Evolutionary conservation across 2,329 filamentous ascomycete species (phyloP), one percentile per base, ranked within the genome.

Genomic region (Aspergillus latus): DNA sequence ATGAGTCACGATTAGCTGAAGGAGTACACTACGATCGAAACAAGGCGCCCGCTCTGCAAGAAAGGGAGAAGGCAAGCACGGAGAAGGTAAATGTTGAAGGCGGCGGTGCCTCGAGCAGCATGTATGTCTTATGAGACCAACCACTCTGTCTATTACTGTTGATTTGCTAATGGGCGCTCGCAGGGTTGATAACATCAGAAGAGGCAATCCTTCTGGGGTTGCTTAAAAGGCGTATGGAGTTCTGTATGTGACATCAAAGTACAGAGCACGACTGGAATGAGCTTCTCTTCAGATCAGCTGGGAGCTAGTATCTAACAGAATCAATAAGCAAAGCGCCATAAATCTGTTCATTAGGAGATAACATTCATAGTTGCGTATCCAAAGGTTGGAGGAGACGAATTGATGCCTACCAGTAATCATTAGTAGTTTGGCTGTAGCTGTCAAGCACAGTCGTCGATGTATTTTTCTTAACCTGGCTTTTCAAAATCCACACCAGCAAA

Each of bases 61-160:
- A 52, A 29, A 45, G 16, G 32, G 42, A 52, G 16, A 52, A 52
- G 32, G 40, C 30, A n/a, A 45, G 50, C 2, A 26, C 32, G 13
- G 42, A 52, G n/a, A 52, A 52, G 21, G 50, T 52, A n/a, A 16
- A 47, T 46, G 50, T 52, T 29, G 50, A 47, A 52, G 32, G 49
- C 26, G 40, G 34, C 34, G 34, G 13, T 29, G n/a, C 21, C 11
- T 52, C 50, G 26, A 52, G 9, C n/a, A 52, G 50, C 32, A 28
- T 52, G 50, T 52, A 47, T 52, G 50, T 6, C n/a, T 32, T 21
- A 21, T 21, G 6, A 7, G 11, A 9, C 49, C 39, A 13, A 8
- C 4, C 8, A n/a, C 15, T 10, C 10, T 37, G 9, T 44, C 11
- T 11, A n/a, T 28, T 5, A 10, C 13, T 7, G 4, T 15, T 21